Percentiles rank a stretch among this genome's conserved stretches.
Conservation (phyloP, 306 rosid genomes). For the Prunus kanzakura region DNA sequence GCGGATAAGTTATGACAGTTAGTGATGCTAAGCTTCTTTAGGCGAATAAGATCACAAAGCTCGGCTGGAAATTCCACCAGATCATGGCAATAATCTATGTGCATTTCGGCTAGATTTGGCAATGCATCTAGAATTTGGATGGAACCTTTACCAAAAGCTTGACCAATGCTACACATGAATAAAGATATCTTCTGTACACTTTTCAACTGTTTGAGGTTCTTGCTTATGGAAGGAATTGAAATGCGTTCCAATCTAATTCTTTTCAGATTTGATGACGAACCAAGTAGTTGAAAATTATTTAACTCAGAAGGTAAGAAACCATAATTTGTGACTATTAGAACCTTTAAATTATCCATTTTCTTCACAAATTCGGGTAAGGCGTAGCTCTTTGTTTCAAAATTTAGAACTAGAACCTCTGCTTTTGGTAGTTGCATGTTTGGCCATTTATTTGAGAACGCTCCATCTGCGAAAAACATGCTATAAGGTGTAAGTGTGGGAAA, state of each 20-base stretch:
- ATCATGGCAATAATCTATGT: slow-evolving; percentile 49
- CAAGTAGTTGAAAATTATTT: slow-evolving; percentile 34
- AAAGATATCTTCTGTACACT: slow-evolving; percentile 49
- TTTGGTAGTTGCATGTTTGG: slow-evolving; percentile 37
- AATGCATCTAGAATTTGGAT: slow-evolving; percentile 22
- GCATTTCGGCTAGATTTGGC: slow-evolving; percentile 50
- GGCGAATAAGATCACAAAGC: slow-evolving; percentile 23
- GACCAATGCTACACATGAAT: slow-evolving; percentile 50
- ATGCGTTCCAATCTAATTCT: slow-evolving; percentile 55
- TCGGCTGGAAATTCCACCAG: slow-evolving; percentile 39
- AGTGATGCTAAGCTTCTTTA: slow-evolving; percentile 55
- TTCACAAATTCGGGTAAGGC: slow-evolving; percentile 44
- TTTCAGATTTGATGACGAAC: slow-evolving; percentile 24
- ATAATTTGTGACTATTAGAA: slow-evolving; percentile 43
- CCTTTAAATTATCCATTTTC: slow-evolving; percentile 54
- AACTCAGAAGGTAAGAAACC: slow-evolving; percentile 35
- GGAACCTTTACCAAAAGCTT: slow-evolving; percentile 28
- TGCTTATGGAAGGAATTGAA: slow-evolving; percentile 31
- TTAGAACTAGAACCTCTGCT: slow-evolving; percentile 56
- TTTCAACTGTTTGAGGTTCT: slow-evolving; percentile 20
- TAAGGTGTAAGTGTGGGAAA: neutral
- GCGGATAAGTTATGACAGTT: slow-evolving; percentile 49
- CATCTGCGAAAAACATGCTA: slow-evolving; percentile 44
- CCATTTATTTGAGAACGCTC: slow-evolving; percentile 40
- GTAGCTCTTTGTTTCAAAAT: slow-evolving; percentile 32